These are phyloP conservation scores for Cochlearia excelsa DNA, from an alignment of 345 rosid genomes.

Conservation along the genomic window DNA sequence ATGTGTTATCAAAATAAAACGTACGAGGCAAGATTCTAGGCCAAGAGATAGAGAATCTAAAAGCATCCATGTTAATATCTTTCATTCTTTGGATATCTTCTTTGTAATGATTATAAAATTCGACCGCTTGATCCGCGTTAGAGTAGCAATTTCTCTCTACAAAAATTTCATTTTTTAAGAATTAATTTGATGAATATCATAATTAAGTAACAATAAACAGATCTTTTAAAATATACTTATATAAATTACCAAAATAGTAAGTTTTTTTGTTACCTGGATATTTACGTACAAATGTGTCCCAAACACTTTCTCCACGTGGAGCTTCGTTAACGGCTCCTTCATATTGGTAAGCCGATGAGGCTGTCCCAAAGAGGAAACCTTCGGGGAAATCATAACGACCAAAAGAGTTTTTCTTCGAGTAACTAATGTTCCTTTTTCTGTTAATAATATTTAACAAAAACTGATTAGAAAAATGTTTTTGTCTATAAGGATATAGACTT, in stretches of 20 bases:
- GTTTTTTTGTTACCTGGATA: constrained; percentile 30
- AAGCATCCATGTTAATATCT: constrained; percentile 43
- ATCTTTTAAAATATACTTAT: background rate
- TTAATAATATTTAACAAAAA: background rate
- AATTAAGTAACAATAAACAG: background rate
- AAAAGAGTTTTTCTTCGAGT: constrained; percentile 24
- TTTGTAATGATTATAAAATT: constrained; percentile 41
- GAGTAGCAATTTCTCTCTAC: constrained; percentile 39
- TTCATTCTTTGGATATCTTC: constrained; percentile 45
- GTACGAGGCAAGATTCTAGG: constrained; percentile 49
- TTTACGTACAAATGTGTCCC: constrained; percentile 41
- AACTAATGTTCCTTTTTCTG: constrained; percentile 16
- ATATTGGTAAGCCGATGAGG: constrained; percentile 41
- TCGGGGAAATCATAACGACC: constrained; percentile 27
- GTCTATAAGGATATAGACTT: background rate
- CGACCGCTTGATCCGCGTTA: constrained; percentile 36
- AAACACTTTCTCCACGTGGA: constrained; percentile 37
- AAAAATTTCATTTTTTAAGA: background rate
- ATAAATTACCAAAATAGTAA: background rate
- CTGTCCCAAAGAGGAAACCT: constrained; percentile 43
- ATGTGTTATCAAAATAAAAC: background rate
- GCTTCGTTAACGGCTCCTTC: constrained; percentile 35
- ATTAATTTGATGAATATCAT: constrained; percentile 1
- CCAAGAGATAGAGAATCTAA: constrained; percentile 60
- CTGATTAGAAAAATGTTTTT: constrained; percentile 2